phyloP scores from a whole-genome alignment of 2,329 filamentous ascomycete species.

The Hypoxylon sp. region DNA sequence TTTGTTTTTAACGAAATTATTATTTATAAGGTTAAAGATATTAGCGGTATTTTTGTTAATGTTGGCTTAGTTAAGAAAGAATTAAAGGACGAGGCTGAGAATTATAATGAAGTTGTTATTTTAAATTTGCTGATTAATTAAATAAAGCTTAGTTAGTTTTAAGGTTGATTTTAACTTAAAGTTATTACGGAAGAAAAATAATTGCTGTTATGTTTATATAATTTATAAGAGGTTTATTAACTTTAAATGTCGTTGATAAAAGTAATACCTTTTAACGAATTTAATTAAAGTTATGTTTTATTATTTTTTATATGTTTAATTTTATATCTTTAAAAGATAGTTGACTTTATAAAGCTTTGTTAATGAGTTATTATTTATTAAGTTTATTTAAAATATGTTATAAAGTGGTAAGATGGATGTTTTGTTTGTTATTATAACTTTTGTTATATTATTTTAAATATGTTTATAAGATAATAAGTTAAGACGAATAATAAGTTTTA shows the following conservation, averaged over 20 bases:
- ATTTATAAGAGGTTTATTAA: neutral
- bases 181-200: neutral
- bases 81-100: neutral
- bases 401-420: neutral
- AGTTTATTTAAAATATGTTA: constrained; percentile 7
- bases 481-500: neutral
- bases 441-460: constrained; percentile 9
- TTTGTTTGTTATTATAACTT: constrained; percentile 15
- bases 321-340: too few relatives aligned
- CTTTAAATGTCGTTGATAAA: neutral
- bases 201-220: neutral
- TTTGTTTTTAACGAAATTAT: constrained; percentile 2
- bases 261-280: too few relatives aligned
- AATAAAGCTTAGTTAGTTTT: neutral
- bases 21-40: constrained; percentile 1
- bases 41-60: constrained; percentile 1
- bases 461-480: constrained; percentile 1
- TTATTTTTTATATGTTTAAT: too few relatives aligned
- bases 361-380: too few relatives aligned
- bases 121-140: neutral
- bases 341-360: too few relatives aligned
- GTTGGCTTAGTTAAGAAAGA: neutral
- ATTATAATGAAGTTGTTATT: neutral
- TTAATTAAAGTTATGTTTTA: too few relatives aligned
- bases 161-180: neutral